These are phyloP conservation scores for Moricandia arvensis DNA, from an alignment of 345 rosid species.

Conservation along the genomic window DNA sequence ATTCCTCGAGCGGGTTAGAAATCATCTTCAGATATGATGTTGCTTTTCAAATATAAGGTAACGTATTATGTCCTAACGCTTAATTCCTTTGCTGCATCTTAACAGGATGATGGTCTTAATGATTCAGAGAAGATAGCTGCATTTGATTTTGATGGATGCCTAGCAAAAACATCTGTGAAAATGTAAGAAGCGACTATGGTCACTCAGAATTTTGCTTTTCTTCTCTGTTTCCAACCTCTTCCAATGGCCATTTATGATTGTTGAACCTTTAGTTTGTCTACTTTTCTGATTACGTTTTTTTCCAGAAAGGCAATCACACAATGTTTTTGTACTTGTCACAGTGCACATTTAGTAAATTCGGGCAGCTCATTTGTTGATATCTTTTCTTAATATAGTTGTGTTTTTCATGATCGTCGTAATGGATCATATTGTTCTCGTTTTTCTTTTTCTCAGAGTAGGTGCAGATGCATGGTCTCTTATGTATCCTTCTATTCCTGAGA, in stretches of 20 bases:
- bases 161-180: constrained; percentile 76
- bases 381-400: neutral
- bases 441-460: constrained; percentile 58
- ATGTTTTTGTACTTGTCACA: neutral
- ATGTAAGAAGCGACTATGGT: constrained; percentile 44
- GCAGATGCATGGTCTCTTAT: constrained; percentile 92
- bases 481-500: constrained; percentile 83
- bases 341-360: neutral
- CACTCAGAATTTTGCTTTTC: neutral
- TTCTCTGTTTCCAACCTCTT: neutral
- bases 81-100: neutral
- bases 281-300: neutral
- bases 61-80: neutral
- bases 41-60: neutral
- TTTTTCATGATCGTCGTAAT: neutral
- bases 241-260: neutral
- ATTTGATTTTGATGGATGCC: constrained; percentile 97
- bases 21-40: constrained; percentile 1
- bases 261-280: neutral
- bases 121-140: constrained; percentile 89
- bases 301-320: neutral
- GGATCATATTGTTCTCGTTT: neutral
- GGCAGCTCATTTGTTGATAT: neutral
- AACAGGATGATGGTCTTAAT: constrained; percentile 72
- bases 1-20: constrained; percentile 62